Evolutionary conservation across 371 early-diverging fungal genomes (phyloP), one percentile per base, ranked within the genome.

Genomic region (Umbelopsis sp.): DNA sequence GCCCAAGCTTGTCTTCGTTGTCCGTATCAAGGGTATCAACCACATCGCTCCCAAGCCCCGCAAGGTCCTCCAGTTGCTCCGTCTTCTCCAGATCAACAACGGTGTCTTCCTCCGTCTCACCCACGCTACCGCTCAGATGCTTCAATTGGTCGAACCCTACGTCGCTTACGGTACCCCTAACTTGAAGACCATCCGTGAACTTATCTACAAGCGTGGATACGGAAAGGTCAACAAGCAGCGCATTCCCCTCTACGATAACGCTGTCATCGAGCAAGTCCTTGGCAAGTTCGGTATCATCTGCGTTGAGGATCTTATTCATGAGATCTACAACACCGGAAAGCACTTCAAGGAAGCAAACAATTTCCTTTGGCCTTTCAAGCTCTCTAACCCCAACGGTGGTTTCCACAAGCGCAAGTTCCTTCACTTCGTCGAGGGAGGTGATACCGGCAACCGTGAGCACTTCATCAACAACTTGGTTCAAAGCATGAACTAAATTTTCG

Each of bases 321-420:
- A 98, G 87, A 97, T 99, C 84, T 94, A 87, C 91, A 97, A 99
- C 66, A 99, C 99, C 75, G 98, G 98, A 66, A 97, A 98, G 69
- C 83, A 97, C 92, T 83, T 83, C 75, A 81, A 80, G 80, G 74
- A 80, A 77, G 99, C 95, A 80, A 95, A 94, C 91, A 96, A 94
- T 92, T 99, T 99, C 91, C 86, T 99, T 80, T 98, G 98, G 97
- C 97, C 99, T 79, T 99, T 99, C 94, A 96, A 96, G 89, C 92
- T 99, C 72, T 94, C 94, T 77, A 95, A 94, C 91, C 99, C 99
- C 77, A 97, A 86, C 77, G 98, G 97, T 79, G 98, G 98, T 73
- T 99, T 92, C 94, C 85, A 84, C 71, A 88, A 87, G 67, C 96
- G 97, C 90, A 99, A 99, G 92, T 87, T 92, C 73, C 88, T 86